Percentiles rank a stretch among this genome's conserved stretches.
phyloP scores from a whole-genome alignment of 805 yeast genomes.

The Crinitomyces ghanaensis region DNA sequence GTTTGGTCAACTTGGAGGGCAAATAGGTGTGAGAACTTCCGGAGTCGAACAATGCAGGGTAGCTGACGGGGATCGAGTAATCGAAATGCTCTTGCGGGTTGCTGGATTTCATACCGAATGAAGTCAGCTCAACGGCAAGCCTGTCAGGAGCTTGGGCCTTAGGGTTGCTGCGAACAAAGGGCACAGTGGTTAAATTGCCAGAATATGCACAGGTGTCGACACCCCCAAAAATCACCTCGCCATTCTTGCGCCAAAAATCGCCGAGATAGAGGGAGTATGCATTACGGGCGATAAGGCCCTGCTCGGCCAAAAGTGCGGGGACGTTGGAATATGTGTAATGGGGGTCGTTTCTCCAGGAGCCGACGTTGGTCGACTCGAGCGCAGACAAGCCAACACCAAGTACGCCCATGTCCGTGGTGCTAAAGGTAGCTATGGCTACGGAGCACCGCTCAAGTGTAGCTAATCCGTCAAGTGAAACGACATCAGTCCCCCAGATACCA shows the following conservation, averaged over 20 bases:
- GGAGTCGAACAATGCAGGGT: constrained; percentile 15
- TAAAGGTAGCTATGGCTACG: too few relatives aligned
- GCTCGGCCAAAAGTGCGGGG: constrained; percentile 45
- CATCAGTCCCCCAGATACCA: constrained; percentile 13
- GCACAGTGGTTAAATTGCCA: constrained; percentile 29
- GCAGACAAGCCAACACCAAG: constrained; percentile 27
- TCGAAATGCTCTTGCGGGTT: background rate
- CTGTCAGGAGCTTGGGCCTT: constrained; percentile 2
- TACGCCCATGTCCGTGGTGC: too few relatives aligned
- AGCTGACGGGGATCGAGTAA: constrained; percentile 5
- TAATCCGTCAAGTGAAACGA: too few relatives aligned
- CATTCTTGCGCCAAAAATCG: constrained; percentile 21
- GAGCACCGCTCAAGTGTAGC: too few relatives aligned
- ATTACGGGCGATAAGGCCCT: constrained; percentile 30
- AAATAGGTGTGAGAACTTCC: constrained; percentile 18
- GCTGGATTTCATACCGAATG: background rate
- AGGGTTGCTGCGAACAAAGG: constrained; percentile 17
- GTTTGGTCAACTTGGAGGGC: constrained; percentile 17
- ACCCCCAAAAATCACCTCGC: constrained; percentile 35
- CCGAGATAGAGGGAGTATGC: constrained; percentile 38
- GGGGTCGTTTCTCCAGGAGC: background rate
- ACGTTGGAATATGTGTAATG: constrained; percentile 42
- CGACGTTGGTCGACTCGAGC: constrained; percentile 21
- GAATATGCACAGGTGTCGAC: constrained; percentile 31
- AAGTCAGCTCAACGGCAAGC: constrained; percentile 4